Conservation (phyloP, 164 flowering plant genomes). For the Stephania japonica region DNA sequence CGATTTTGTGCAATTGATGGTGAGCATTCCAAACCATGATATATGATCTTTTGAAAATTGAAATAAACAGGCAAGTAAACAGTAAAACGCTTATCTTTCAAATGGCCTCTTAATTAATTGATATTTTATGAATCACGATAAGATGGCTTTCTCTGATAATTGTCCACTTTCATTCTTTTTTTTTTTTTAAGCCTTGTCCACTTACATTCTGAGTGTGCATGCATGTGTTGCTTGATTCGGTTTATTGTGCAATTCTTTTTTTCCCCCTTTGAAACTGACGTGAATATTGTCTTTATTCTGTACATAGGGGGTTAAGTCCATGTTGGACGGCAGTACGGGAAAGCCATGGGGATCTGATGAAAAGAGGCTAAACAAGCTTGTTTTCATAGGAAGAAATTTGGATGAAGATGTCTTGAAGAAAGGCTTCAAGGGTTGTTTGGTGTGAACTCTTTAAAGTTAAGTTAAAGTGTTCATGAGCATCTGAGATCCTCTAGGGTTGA, state of each 20-base stretch:
- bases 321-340: slow-evolving; percentile 67
- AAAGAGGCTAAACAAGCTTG: slow-evolving; percentile 77
- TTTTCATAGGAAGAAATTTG: slow-evolving; percentile 85
- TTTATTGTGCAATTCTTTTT: too few species aligned
- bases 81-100: neutral
- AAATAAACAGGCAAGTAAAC: neutral
- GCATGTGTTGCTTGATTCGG: neutral
- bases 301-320: slow-evolving; percentile 80
- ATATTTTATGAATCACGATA: neutral
- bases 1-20: too few species aligned
- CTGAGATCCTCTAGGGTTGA: neutral
- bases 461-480: neutral
- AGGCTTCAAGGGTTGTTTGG: slow-evolving; percentile 91
- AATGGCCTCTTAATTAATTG: neutral
- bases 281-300: neutral
- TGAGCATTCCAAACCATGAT: too few species aligned
- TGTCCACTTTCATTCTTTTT: too few species aligned
- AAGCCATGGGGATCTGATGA: slow-evolving; percentile 78
- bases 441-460: slow-evolving; percentile 15
- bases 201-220: neutral
- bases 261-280: neutral
- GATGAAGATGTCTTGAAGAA: slow-evolving; percentile 76
- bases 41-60: neutral
- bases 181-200: neutral
- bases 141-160: neutral